Percentiles rank a stretch among this genome's conserved stretches.
phyloP scores from a whole-genome alignment of 2,329 filamentous ascomycete species.

The Colletotrichum lupini region DNA sequence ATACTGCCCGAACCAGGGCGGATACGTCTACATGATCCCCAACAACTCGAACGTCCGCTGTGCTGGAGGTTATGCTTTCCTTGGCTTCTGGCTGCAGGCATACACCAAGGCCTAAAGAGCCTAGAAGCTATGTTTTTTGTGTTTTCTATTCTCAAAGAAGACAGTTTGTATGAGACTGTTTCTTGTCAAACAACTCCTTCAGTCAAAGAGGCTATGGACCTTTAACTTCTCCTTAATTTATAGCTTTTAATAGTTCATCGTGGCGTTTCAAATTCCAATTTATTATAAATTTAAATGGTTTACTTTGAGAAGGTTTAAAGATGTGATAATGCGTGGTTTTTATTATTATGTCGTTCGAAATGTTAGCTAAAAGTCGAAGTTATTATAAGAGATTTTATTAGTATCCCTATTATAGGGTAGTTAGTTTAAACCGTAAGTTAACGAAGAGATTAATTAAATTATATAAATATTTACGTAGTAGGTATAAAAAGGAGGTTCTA shows the following conservation, averaged over 20 bases:
- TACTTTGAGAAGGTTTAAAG: too few species aligned
- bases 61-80: slow-evolving; percentile 10
- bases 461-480: too few species aligned
- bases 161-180: background rate
- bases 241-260: background rate
- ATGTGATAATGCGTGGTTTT: too few species aligned
- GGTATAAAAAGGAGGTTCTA: too few species aligned
- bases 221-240: background rate
- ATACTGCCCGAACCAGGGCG: slow-evolving; percentile 20
- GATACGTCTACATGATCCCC: slow-evolving; percentile 23
- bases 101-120: background rate
- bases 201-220: background rate
- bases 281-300: too few species aligned
- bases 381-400: too few species aligned
- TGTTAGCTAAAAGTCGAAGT: too few species aligned
- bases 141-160: background rate
- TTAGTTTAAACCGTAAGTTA: too few species aligned
- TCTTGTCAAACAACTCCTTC: background rate
- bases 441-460: too few species aligned
- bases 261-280: background rate
- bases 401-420: too few species aligned
- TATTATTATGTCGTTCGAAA: too few species aligned
- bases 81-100: slow-evolving; percentile 1
- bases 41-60: slow-evolving; percentile 19
- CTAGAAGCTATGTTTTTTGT: background rate